These are phyloP conservation scores for Curvularia lunata DNA, from an alignment of 2,329 filamentous ascomycete species.

Conservation along the genomic window DNA sequence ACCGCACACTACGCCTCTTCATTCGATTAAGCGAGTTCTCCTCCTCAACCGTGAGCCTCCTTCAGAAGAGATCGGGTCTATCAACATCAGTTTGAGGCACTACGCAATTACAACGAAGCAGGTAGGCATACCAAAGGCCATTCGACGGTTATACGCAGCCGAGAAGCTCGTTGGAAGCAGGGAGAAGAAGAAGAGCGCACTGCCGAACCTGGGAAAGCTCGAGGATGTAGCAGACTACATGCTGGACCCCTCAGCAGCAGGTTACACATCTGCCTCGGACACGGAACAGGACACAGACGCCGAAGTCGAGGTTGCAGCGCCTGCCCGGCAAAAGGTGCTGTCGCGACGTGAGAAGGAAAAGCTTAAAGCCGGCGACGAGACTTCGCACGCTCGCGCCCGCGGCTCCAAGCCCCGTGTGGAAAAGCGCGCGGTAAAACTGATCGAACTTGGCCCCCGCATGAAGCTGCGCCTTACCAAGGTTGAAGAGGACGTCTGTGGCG, in stretches of 20 bases:
- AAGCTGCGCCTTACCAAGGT: slow-evolving; percentile 90
- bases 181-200: slow-evolving; percentile 63
- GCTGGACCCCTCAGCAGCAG: slow-evolving; percentile 76
- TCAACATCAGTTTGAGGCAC: slow-evolving; percentile 86
- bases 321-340: slow-evolving; percentile 68
- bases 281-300: slow-evolving; percentile 94
- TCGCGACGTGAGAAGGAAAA: slow-evolving; percentile 58
- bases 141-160: slow-evolving; percentile 83
- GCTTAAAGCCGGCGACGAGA: slow-evolving; percentile 51
- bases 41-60: slow-evolving; percentile 80
- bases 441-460: slow-evolving; percentile 92
- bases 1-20: slow-evolving; percentile 84
- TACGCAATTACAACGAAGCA: slow-evolving; percentile 93
- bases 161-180: slow-evolving; percentile 73
- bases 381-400: slow-evolving; percentile 45
- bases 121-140: slow-evolving; percentile 81
- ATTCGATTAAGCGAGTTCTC: slow-evolving; percentile 90
- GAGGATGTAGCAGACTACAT: slow-evolving; percentile 96
- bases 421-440: slow-evolving; percentile 85
- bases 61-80: slow-evolving; percentile 58
- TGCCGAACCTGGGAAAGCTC: slow-evolving; percentile 89
- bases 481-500: slow-evolving; percentile 88
- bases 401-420: slow-evolving; percentile 64
- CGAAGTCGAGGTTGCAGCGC: slow-evolving; percentile 81
- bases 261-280: slow-evolving; percentile 91